These are phyloP conservation scores for Talaromyces trachyspermus DNA, from an alignment of 495 filamentous ascomycete genomes.

Conservation along the genomic window DNA sequence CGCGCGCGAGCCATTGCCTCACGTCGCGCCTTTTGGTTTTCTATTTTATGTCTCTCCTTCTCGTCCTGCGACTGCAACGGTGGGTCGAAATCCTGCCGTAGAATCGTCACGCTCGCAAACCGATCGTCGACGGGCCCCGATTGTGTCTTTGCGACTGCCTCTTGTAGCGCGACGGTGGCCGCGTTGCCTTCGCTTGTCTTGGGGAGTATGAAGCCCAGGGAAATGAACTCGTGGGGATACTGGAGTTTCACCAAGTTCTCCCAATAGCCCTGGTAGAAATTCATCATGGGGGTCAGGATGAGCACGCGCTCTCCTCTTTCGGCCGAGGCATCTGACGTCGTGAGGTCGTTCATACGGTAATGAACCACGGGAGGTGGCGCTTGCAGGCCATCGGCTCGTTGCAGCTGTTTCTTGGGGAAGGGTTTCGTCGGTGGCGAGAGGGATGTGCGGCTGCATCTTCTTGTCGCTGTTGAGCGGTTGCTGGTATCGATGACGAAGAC, in stretches of 20 bases:
- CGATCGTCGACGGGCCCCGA: constrained; percentile 67
- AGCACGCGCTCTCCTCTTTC: constrained; percentile 78
- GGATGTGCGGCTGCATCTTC: constrained; percentile 60
- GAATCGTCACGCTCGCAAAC: constrained; percentile 86
- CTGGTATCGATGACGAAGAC: constrained; percentile 35
- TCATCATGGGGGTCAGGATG: constrained; percentile 84
- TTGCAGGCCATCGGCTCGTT: constrained; percentile 46
- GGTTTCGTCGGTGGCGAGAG: constrained; percentile 78
- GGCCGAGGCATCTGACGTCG: constrained; percentile 64
- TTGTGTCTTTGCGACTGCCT: constrained; percentile 77
- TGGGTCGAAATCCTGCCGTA: constrained; percentile 90
- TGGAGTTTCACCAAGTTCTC: constrained; percentile 76
- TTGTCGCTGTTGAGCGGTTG: constrained; percentile 38
- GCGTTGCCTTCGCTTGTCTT: constrained; percentile 82
- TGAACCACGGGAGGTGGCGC: constrained; percentile 82
- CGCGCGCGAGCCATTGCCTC: constrained; percentile 88
- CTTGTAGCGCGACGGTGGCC: constrained; percentile 74
- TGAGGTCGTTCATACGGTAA: constrained; percentile 91
- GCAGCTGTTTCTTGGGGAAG: constrained; percentile 59
- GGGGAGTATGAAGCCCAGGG: constrained; percentile 92
- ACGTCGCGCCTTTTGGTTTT: constrained; percentile 77
- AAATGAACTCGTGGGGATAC: constrained; percentile 92
- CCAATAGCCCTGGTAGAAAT: constrained; percentile 94
- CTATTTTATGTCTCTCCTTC: constrained; percentile 79
- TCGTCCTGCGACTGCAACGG: constrained; percentile 76